These are phyloP conservation scores for Scortechinia acanthostroma DNA, from an alignment of 2,329 filamentous ascomycete species.

Conservation along the genomic window DNA sequence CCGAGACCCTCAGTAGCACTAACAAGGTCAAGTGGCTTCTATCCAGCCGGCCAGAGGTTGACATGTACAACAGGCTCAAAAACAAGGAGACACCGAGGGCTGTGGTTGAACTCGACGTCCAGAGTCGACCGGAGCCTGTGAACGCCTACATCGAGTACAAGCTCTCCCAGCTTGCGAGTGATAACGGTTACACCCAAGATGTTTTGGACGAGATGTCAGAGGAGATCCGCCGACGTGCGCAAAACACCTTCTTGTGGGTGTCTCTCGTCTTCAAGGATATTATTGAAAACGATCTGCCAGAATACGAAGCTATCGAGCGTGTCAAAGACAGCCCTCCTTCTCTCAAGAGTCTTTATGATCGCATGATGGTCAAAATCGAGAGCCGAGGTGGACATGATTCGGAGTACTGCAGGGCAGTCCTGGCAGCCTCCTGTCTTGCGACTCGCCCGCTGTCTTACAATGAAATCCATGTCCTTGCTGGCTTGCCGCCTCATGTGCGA, in stretches of 20 bases:
- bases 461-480: neutral
- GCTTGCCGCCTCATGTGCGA: neutral
- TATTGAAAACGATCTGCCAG: too few relatives aligned
- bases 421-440: neutral
- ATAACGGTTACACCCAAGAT: slow-evolving; percentile 5
- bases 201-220: slow-evolving; percentile 10
- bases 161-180: slow-evolving; percentile 10
- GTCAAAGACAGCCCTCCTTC: slow-evolving; percentile 6
- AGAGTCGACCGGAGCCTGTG: slow-evolving; percentile 12
- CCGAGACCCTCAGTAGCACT: neutral
- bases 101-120: slow-evolving; percentile 5
- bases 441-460: neutral
- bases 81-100: slow-evolving; percentile 2
- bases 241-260: slow-evolving; percentile 1
- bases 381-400: too few relatives aligned
- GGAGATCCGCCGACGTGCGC: too few relatives aligned
- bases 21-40: too few relatives aligned
- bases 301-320: too few relatives aligned
- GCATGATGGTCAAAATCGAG: slow-evolving; percentile 12
- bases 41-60: slow-evolving; percentile 9
- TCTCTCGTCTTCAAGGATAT: neutral
- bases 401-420: neutral
- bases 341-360: slow-evolving; percentile 10
- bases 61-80: slow-evolving; percentile 2
- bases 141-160: slow-evolving; percentile 11